Evolutionary conservation across 2,329 filamentous ascomycete genomes (phyloP).

Genomic region (Dothidotthia symphoricarpi): DNA sequence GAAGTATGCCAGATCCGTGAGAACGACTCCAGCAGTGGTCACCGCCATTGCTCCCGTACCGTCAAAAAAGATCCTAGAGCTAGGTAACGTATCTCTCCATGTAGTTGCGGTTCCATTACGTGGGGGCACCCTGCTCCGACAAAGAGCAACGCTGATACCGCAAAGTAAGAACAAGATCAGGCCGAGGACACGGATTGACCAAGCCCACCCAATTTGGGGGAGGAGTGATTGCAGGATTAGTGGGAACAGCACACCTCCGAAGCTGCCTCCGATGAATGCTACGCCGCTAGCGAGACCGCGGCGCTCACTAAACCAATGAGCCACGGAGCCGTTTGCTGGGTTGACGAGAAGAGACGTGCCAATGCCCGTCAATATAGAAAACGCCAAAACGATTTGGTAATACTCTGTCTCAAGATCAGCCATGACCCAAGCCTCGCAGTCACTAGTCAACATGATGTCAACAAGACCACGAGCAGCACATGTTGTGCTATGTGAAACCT

Average conservation of each 20-base stretch:
- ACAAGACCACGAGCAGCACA: too few species aligned
- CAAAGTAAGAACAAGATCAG: conserved; percentile 38
- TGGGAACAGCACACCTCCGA: conserved; percentile 40
- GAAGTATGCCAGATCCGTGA: conserved; percentile 44
- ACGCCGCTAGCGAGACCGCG: conserved; percentile 42
- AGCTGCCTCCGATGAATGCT: conserved; percentile 39
- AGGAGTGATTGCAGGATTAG: conserved; percentile 36
- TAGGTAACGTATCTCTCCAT: conserved; percentile 39
- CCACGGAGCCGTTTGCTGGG: too few species aligned
- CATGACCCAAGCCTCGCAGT: too few species aligned
- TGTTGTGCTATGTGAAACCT: too few species aligned
- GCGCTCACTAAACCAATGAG: conserved; percentile 43
- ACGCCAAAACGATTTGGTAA: too few species aligned
- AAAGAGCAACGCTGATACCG: conserved; percentile 33
- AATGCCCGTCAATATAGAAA: too few species aligned
- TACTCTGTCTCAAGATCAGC: too few species aligned
- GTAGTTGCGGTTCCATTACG: conserved; percentile 22
- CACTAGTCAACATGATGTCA: too few species aligned
- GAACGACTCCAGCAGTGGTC: conserved; percentile 38
- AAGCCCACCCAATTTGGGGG: conserved; percentile 38
- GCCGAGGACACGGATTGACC: conserved; percentile 43
- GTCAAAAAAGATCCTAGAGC: conserved; percentile 35
- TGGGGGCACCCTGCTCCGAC: conserved; percentile 38
- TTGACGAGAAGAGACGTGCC: too few species aligned
- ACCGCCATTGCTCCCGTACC: conserved; percentile 36